Conservation (phyloP, 2,329 filamentous ascomycete species). For the Fusarium falciforme region DNA sequence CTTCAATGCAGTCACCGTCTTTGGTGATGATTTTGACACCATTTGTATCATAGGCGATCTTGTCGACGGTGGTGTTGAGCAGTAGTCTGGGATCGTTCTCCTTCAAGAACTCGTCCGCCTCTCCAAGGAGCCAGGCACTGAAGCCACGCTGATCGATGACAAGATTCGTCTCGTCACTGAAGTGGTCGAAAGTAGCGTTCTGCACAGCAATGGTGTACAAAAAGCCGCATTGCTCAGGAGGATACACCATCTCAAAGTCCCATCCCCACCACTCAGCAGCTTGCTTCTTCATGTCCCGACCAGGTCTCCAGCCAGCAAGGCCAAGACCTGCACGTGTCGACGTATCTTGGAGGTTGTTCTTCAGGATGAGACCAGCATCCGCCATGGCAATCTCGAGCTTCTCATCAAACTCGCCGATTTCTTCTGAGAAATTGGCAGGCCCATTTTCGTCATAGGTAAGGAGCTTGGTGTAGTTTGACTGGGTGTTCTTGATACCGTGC, state of each 20-base stretch:
- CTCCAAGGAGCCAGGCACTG: slow-evolving; percentile 65
- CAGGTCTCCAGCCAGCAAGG: slow-evolving; percentile 72
- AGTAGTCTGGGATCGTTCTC: slow-evolving; percentile 66
- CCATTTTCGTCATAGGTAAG: slow-evolving; percentile 71
- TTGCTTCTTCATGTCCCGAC: slow-evolving; percentile 63
- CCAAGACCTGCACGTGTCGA: slow-evolving; percentile 69
- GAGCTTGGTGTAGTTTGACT: slow-evolving; percentile 69
- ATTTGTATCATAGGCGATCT: slow-evolving; percentile 62
- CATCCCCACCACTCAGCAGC: slow-evolving; percentile 70
- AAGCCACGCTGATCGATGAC: slow-evolving; percentile 72
- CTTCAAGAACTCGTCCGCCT: slow-evolving; percentile 68
- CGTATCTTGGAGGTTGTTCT: slow-evolving; percentile 70
- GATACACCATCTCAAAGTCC: slow-evolving; percentile 69
- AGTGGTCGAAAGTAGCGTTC: slow-evolving; percentile 73
- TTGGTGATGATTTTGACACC: slow-evolving; percentile 65
- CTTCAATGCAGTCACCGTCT: slow-evolving; percentile 67
- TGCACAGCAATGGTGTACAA: slow-evolving; percentile 66
- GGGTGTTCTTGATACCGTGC: slow-evolving; percentile 64
- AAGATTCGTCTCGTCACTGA: slow-evolving; percentile 70
- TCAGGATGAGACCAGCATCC: slow-evolving; percentile 68
- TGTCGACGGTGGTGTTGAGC: slow-evolving; percentile 67
- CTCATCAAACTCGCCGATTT: slow-evolving; percentile 63
- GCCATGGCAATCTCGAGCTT: slow-evolving; percentile 59
- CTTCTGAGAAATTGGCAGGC: slow-evolving; percentile 58
- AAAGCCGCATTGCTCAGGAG: slow-evolving; percentile 67